Conservation (phyloP, 2,329 filamentous ascomycete species). For the Penicillium sp. region DNA sequence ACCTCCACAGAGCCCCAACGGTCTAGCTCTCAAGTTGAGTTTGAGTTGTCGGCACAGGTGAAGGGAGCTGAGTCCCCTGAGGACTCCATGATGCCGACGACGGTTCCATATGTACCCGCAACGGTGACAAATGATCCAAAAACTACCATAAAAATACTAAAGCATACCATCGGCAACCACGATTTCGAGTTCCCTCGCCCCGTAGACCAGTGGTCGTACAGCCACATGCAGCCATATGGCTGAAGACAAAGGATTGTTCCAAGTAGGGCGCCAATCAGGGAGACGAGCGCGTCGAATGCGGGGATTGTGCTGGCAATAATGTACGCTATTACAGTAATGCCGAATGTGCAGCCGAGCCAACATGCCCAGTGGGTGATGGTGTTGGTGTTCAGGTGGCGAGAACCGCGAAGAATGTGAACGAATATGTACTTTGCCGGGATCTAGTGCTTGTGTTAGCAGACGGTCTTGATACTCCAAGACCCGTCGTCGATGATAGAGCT, state of each 20-base stretch:
- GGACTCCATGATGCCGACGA: neutral
- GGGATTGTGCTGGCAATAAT: slow-evolving; percentile 26
- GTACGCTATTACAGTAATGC: slow-evolving; percentile 17
- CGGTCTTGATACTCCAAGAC: neutral
- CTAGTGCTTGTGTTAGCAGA: neutral
- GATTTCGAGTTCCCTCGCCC: neutral
- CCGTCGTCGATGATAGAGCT: neutral
- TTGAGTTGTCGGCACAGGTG: slow-evolving; percentile 1
- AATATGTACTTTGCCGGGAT: slow-evolving; percentile 20
- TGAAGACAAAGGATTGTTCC: slow-evolving; percentile 21
- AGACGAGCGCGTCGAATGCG: slow-evolving; percentile 20
- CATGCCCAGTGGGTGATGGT: slow-evolving; percentile 17
- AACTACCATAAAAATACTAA: neutral
- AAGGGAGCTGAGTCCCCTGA: neutral
- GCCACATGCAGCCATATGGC: slow-evolving; percentile 24
- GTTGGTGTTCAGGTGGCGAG: slow-evolving; percentile 17
- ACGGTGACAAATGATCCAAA: neutral
- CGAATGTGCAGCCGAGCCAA: slow-evolving; percentile 23
- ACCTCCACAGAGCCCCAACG: neutral
- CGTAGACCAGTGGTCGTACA: slow-evolving; percentile 36
- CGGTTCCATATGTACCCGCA: slow-evolving; percentile 1
- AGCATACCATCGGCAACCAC: neutral
- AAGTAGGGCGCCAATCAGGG: slow-evolving; percentile 22
- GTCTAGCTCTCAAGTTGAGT: neutral
- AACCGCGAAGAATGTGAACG: slow-evolving; percentile 17